phyloP scores from a whole-genome alignment of 805 yeast genomes.

The Lipomyces spencermartinsiae region DNA sequence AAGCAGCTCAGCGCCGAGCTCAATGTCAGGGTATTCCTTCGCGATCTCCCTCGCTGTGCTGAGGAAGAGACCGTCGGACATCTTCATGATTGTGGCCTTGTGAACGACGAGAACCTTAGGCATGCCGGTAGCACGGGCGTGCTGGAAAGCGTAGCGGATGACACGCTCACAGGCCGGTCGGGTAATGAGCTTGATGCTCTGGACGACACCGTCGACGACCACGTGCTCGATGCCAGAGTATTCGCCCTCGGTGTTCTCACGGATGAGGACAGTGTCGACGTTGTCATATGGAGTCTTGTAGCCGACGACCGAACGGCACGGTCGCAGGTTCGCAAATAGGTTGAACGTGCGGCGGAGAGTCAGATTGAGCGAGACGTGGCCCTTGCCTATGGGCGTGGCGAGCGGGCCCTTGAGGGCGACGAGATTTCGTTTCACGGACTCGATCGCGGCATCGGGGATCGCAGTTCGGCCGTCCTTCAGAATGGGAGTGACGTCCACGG shows the following conservation, averaged over 20 bases:
- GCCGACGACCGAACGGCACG: slow-evolving; percentile 92
- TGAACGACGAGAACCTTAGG: slow-evolving; percentile 92
- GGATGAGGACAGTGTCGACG: slow-evolving; percentile 93
- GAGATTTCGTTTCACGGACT: slow-evolving; percentile 87
- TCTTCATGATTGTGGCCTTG: slow-evolving; percentile 98
- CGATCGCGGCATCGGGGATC: slow-evolving; percentile 85
- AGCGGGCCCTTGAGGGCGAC: slow-evolving; percentile 98
- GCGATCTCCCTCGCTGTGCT: slow-evolving; percentile 88
- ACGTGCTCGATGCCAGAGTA: slow-evolving; percentile 99
- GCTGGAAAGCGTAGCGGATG: slow-evolving; percentile 95
- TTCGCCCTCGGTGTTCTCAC: slow-evolving; percentile 99
- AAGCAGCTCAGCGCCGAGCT: slow-evolving; percentile 82
- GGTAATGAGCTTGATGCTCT: slow-evolving; percentile 96
- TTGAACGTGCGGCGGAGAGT: slow-evolving; percentile 96
- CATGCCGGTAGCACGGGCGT: slow-evolving; percentile 87
- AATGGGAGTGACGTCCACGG: slow-evolving; percentile 93
- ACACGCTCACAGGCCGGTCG: slow-evolving; percentile 96
- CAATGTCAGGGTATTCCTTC: slow-evolving; percentile 89
- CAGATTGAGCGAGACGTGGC: slow-evolving; percentile 96
- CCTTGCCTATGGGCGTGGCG: slow-evolving; percentile 97
- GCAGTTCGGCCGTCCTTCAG: slow-evolving; percentile 92
- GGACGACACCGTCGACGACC: slow-evolving; percentile 97
- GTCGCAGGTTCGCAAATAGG: slow-evolving; percentile 96
- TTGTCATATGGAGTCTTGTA: slow-evolving; percentile 87
- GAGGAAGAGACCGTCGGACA: slow-evolving; percentile 96